A percentile compares a stretch with the other conserved stretches of the same genome.
phyloP scores from a whole-genome alignment of 1,284 basidiomycete species.

The Violaceomyces palustris region DNA sequence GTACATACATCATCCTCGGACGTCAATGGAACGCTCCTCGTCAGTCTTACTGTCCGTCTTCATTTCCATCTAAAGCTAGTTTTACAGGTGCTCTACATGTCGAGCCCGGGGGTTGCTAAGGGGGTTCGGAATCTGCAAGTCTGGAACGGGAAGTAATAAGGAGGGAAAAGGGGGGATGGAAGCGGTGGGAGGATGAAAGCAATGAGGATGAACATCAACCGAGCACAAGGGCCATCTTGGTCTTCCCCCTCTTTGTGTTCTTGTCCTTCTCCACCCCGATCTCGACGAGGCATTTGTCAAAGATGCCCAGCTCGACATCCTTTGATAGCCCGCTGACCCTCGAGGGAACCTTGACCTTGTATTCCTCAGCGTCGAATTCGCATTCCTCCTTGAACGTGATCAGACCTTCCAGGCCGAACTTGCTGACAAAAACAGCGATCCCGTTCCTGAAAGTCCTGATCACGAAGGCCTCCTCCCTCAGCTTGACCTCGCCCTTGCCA shows the following conservation, averaged over 20 bases:
- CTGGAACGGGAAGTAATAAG: too few relatives aligned
- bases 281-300: conserved; percentile 84
- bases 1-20: too few relatives aligned
- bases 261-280: conserved; percentile 90
- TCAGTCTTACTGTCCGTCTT: too few relatives aligned
- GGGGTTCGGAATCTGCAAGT: too few relatives aligned
- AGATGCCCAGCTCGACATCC: conserved; percentile 58
- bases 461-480: conserved; percentile 67
- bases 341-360: conserved; percentile 69
- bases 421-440: conserved; percentile 86
- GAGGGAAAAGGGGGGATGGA: too few relatives aligned
- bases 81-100: too few relatives aligned
- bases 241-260: conserved; percentile 86
- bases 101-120: too few relatives aligned
- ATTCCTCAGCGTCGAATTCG: conserved; percentile 85
- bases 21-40: too few relatives aligned
- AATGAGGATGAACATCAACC: too few relatives aligned
- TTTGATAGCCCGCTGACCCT: conserved; percentile 18
- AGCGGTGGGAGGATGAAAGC: too few relatives aligned
- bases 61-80: too few relatives aligned
- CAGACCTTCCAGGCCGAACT: conserved; percentile 88
- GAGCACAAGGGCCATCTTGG: conserved; percentile 78
- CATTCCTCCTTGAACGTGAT: conserved; percentile 86
- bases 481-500: conserved; percentile 1
- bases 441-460: conserved; percentile 93